These are phyloP conservation scores for Sporothrix sp. DNA, from an alignment of 2,329 filamentous ascomycete genomes.

Conservation along the genomic window DNA sequence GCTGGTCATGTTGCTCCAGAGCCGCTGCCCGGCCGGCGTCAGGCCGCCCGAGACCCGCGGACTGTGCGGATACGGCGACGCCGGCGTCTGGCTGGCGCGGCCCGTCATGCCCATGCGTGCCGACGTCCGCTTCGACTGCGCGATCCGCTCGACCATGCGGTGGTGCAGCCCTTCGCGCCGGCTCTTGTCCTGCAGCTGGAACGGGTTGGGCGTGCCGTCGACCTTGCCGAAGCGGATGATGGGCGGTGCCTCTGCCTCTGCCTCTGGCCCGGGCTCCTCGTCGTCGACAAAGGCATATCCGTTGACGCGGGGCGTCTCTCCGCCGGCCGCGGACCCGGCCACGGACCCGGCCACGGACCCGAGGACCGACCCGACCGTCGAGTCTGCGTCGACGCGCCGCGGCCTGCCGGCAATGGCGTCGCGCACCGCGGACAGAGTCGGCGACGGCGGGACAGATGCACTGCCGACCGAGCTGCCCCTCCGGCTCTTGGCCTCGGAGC, in stretches of 20 bases:
- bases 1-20: slow-evolving; percentile 49
- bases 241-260: slow-evolving; percentile 28
- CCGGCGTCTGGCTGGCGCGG: slow-evolving; percentile 48
- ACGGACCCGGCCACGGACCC: slow-evolving; percentile 21
- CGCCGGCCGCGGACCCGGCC: slow-evolving; percentile 31
- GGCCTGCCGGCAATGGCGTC: slow-evolving; percentile 73
- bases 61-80: slow-evolving; percentile 62
- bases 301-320: slow-evolving; percentile 81
- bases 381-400: slow-evolving; percentile 52
- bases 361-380: no score
- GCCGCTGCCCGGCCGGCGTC: slow-evolving; percentile 64
- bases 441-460: slow-evolving; percentile 56
- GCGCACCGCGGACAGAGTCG: slow-evolving; percentile 72
- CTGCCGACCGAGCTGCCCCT: slow-evolving; percentile 20
- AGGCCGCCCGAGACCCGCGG: slow-evolving; percentile 47
- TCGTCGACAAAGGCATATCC: slow-evolving; percentile 94
- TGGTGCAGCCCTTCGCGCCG: slow-evolving; percentile 74
- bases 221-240: slow-evolving; percentile 49
- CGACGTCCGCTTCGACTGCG: slow-evolving; percentile 58
- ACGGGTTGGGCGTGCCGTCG: slow-evolving; percentile 63
- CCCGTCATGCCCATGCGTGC: slow-evolving; percentile 50
- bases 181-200: slow-evolving; percentile 65
- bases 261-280: slow-evolving; percentile 40
- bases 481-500: background rate
- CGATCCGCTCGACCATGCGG: slow-evolving; percentile 74